Percentiles rank a stretch among this genome's conserved stretches.
Evolutionary conservation across 345 rosid genomes (phyloP).

Genomic region (Corchorus olitorius): DNA sequence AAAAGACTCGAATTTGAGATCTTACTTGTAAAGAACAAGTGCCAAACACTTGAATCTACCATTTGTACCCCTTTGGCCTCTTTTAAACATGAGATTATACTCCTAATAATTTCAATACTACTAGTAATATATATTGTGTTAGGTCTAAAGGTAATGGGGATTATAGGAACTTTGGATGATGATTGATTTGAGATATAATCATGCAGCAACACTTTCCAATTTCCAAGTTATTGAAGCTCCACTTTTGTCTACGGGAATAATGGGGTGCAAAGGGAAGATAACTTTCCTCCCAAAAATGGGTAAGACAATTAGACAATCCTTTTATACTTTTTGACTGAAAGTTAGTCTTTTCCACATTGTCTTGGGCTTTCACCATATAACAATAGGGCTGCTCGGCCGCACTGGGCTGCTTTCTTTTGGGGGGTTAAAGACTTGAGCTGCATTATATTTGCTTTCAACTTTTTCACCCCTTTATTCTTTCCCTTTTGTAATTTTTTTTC

Average conservation of each 20-base stretch:
- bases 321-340: conserved; percentile 25
- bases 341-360: neutral
- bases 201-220: conserved; percentile 12
- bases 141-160: conserved; percentile 24
- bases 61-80: neutral
- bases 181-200: neutral
- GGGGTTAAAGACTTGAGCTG: too few species aligned
- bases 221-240: conserved; percentile 18
- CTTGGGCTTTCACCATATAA: neutral
- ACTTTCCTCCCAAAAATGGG: conserved; percentile 24
- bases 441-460: neutral
- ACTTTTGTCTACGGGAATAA: conserved; percentile 24
- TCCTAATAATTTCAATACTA: neutral
- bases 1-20: neutral
- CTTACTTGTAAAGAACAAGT: neutral
- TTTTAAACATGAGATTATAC: neutral
- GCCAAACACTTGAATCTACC: neutral
- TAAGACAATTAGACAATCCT: neutral
- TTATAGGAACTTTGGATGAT: conserved; percentile 3
- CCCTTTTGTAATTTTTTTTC: too few species aligned
- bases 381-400: neutral
- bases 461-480: neutral
- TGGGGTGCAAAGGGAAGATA: neutral
- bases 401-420: neutral
- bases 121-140: conserved; percentile 22